Base-by-base conservation (phyloP, 345 rosid genomes). In the Raphanus sativus region DNA sequence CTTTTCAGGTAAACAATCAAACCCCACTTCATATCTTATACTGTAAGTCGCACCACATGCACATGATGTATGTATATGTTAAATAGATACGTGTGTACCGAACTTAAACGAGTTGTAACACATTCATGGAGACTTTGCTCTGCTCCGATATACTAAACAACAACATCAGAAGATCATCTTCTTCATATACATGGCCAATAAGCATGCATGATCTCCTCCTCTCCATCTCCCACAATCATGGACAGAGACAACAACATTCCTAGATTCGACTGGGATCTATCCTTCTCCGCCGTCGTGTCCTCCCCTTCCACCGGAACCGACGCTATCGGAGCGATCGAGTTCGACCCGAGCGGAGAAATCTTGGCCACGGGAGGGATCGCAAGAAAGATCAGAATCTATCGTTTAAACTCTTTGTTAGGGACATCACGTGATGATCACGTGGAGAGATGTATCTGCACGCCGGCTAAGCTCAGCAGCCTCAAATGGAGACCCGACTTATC, bases 351-450 rank as follows among this genome's bases (percentile, higher is more conserved):
- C 6, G 85, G 85, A 48, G 78, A 75, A 2, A 32, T 87, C 75
- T 1, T 94, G 1, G 98, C 93, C 38, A 94, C 98, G 0, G 98
- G 91, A 4, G 98, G 98, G 17, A 94, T 94, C 4, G 92, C 96
- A 0, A 79, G 97, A 63, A 94, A 90, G 78, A 90, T 94, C 74
- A 76, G 98, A 79, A 60, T 86, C 55, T 94, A 94, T 60, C 73
- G 64, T 36, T 60, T 88, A n/a, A 77, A 70, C 32, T 83, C 91
- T 5, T 66, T 90, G 78, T 25, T 88, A 69, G 73, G 12, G 40
- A 32, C 73, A 3, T 33, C 67, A 16, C 45, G 48, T 33, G 28
- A 16, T 4, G 93, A 86, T 71, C 97, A 87, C 75, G 81, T 62
- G 21, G 83, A 84, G 50, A 84, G 77, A 28, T 94, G 50, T 67